Conservation (phyloP, 2,329 filamentous ascomycete species). For the Aspergillus pseudoterreus region DNA sequence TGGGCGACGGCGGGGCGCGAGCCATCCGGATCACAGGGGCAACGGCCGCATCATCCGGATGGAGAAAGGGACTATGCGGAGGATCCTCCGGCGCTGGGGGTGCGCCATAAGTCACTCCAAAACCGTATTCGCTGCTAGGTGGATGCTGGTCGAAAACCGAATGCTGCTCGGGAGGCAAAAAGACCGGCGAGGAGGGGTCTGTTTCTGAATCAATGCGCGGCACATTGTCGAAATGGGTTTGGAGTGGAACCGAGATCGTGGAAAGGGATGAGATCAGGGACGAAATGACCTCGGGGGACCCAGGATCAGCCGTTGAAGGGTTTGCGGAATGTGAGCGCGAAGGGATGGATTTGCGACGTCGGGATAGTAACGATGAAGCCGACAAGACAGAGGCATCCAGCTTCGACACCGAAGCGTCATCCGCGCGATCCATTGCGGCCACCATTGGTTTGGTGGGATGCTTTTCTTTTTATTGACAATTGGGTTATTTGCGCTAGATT, state of each 20-base stretch:
- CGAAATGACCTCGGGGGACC: conserved; percentile 52
- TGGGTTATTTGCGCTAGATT: background rate
- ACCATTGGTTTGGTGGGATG: conserved; percentile 2
- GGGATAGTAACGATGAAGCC: conserved; percentile 31
- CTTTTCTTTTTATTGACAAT: background rate
- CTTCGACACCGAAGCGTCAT: conserved; percentile 19
- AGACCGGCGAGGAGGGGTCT: conserved; percentile 30
- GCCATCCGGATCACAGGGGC: conserved; percentile 76
- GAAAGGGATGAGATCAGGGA: conserved; percentile 61
- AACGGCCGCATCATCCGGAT: conserved; percentile 55
- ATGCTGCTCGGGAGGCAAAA: conserved; percentile 19
- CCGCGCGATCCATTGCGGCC: conserved; percentile 29
- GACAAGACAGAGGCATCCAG: conserved; percentile 24
- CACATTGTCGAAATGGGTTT: conserved; percentile 64
- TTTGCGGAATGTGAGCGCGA: conserved; percentile 29
- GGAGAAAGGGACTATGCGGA: conserved; percentile 47
- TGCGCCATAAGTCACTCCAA: conserved; percentile 71
- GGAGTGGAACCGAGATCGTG: conserved; percentile 60
- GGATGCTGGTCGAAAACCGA: conserved; percentile 26
- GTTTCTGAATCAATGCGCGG: conserved; percentile 42
- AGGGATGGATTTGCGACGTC: conserved; percentile 45
- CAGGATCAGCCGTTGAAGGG: conserved; percentile 34
- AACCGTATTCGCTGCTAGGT: conserved; percentile 39
- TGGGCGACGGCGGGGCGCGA: conserved; percentile 74
- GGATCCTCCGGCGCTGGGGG: conserved; percentile 54